Conservation (phyloP, 2,329 filamentous ascomycete species). For the Monosporascus sp. region DNA sequence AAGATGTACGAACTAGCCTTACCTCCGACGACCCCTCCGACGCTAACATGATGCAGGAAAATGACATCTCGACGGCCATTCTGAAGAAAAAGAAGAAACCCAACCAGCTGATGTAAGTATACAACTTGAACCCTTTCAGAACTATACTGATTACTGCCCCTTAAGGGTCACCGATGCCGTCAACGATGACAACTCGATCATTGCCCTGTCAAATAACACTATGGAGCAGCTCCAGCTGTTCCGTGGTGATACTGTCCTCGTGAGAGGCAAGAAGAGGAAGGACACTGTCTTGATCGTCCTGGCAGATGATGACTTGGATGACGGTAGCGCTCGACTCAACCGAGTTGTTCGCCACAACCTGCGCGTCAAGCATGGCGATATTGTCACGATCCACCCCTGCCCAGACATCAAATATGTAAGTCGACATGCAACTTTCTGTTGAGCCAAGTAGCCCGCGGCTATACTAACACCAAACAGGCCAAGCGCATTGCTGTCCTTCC, state of each 20-base stretch:
- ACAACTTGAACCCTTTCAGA: not conserved
- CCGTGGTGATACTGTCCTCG: slow-evolving; percentile 95
- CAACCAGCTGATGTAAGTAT: slow-evolving; percentile 82
- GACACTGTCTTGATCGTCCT: slow-evolving; percentile 97
- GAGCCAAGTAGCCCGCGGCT: not conserved
- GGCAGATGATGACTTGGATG: slow-evolving; percentile 95
- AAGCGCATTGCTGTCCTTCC: slow-evolving; percentile 98
- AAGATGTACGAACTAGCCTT: slow-evolving; percentile 56
- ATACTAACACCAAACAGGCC: slow-evolving; percentile 53
- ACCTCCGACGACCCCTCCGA: slow-evolving; percentile 11
- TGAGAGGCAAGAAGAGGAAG: slow-evolving; percentile 99
- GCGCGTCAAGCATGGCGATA: slow-evolving; percentile 95
- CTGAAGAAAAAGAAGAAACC: slow-evolving; percentile 99
- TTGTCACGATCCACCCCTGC: slow-evolving; percentile 95
- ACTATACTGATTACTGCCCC: not conserved
- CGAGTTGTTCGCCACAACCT: slow-evolving; percentile 98
- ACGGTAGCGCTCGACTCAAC: slow-evolving; percentile 95
- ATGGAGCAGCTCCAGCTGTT: slow-evolving; percentile 99
- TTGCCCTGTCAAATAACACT: slow-evolving; percentile 94
- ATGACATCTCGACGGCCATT: slow-evolving; percentile 92
- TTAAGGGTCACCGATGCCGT: slow-evolving; percentile 91
- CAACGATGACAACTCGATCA: slow-evolving; percentile 99
- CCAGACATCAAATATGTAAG: slow-evolving; percentile 99
- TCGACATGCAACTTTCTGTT: slow-evolving; percentile 19
- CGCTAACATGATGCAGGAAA: slow-evolving; percentile 51